These are phyloP conservation scores for Metschnikowia baotianmanensis DNA, from an alignment of 805 yeast species.

Conservation along the genomic window DNA sequence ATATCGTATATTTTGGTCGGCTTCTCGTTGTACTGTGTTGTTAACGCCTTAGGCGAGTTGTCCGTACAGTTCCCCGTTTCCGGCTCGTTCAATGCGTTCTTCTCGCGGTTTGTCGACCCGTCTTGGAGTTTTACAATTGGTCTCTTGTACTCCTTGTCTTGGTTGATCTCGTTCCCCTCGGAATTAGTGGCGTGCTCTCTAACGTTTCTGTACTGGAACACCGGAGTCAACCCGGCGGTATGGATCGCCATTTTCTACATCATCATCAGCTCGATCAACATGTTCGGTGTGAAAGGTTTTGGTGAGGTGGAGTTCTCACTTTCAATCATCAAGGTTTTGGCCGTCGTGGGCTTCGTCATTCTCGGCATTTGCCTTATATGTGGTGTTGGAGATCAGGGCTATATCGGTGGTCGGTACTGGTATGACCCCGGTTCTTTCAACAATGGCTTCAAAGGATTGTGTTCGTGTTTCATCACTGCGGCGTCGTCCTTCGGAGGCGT, in stretches of 20 bases:
- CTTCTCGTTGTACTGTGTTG: slow-evolving; percentile 20
- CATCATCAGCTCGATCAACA: slow-evolving; percentile 31
- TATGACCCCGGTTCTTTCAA: slow-evolving; percentile 53
- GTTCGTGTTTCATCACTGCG: slow-evolving; percentile 51
- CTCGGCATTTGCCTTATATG: slow-evolving; percentile 36
- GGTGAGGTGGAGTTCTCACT: slow-evolving; percentile 29
- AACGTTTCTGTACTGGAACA: slow-evolving; percentile 37
- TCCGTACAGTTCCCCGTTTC: slow-evolving; percentile 23
- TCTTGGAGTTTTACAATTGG: slow-evolving; percentile 25
- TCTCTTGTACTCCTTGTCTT: slow-evolving; percentile 25
- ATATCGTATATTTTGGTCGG: slow-evolving; percentile 22
- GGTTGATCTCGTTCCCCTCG: slow-evolving; percentile 34
- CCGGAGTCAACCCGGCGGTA: slow-evolving; percentile 31
- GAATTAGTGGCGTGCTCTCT: slow-evolving; percentile 34
- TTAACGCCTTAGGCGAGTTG: slow-evolving; percentile 23
- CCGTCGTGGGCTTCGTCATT: slow-evolving; percentile 27
- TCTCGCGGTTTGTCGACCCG: slow-evolving; percentile 22
- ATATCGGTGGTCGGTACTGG: slow-evolving; percentile 53
- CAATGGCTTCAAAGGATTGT: slow-evolving; percentile 55
- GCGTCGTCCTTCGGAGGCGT: slow-evolving; percentile 64
- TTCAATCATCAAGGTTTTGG: slow-evolving; percentile 28
- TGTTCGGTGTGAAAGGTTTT: slow-evolving; percentile 36
- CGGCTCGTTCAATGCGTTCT: slow-evolving; percentile 23
- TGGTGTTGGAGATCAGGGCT: slow-evolving; percentile 45
- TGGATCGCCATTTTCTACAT: slow-evolving; percentile 39